Base-by-base conservation (phyloP, 2,329 filamentous ascomycete species). In the Reticulascus tulasneorum region DNA sequence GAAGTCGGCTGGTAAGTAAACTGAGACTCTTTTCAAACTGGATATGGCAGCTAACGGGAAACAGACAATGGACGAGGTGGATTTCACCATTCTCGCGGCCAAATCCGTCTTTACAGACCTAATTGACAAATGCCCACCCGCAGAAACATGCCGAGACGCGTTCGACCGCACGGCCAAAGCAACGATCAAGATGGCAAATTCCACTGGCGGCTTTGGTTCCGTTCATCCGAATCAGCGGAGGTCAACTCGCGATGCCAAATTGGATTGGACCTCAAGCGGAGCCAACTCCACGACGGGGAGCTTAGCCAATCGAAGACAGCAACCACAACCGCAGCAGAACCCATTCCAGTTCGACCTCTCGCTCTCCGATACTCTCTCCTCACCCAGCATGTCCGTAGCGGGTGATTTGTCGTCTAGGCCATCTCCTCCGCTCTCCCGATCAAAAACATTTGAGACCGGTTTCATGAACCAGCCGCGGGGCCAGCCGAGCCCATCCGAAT, bases 101-200 rank as follows among this genome's bases (percentile, higher is more conserved):
- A 96, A 88, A 31, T 96, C 91, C 2, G 89, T 97, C 8, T 81
- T 97, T 27, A 84, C 81, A 6, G 93, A 96, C 54, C 73, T 97
- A 45, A 90, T 94, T 47, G 86, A 94, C 48, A 95, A 95, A 59
- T 97, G 93, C 49, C 90, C 91, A 0, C 91, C 91, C 0, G 91
- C 91, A 21, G 90, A 96, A 68, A 88, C 90, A 9, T 97, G 91
- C 58, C 81, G 89, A 11, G 90, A 97, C 58, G 90, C 93, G 1
- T 96, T 97, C 56, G 87, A 94, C 51, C 79, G 91, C 24, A 97
- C 95, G 67, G 90, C 87, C 51, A 94, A 93, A 64, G 90, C 90
- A 9, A 97, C 91, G 0, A 85, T 97, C 32, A 87, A 91, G 55
- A 96, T 96, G 90, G 89, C 86, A 48, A 83, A 90, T 57, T 86